These are phyloP conservation scores for Trichoderma polysporum DNA, from an alignment of 2,329 filamentous ascomycete species.

Conservation along the genomic window DNA sequence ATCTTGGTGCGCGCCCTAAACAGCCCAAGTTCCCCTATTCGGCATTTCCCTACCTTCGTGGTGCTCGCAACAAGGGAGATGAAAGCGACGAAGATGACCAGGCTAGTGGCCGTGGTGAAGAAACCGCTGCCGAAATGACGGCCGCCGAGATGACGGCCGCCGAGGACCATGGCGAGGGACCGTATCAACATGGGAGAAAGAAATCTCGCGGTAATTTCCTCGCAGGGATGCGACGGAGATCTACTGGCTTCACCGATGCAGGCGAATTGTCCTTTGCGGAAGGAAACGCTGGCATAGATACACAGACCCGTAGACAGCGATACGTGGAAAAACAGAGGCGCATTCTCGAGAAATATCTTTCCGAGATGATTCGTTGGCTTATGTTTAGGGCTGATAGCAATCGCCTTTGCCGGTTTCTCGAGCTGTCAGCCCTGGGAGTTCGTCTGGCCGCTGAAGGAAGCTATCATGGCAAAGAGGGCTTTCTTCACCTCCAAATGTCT, in stretches of 20 bases:
- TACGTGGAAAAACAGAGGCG: slow-evolving; percentile 82
- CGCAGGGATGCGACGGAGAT: slow-evolving; percentile 50
- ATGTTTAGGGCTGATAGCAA: slow-evolving; percentile 97
- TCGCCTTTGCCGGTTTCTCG: slow-evolving; percentile 90
- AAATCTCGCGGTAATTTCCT: slow-evolving; percentile 56
- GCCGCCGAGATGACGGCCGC: slow-evolving; percentile 57
- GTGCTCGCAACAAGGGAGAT: slow-evolving; percentile 75
- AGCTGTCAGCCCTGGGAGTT: slow-evolving; percentile 90
- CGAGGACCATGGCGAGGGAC: slow-evolving; percentile 57
- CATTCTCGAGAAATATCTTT: slow-evolving; percentile 84
- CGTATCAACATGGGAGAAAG: slow-evolving; percentile 39
- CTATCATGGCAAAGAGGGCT: slow-evolving; percentile 97
- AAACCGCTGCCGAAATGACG: slow-evolving; percentile 50
- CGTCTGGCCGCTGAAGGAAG: slow-evolving; percentile 92
- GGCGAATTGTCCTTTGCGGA: slow-evolving; percentile 45
- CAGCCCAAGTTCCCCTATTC: slow-evolving; percentile 88
- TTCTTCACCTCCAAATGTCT: slow-evolving; percentile 84
- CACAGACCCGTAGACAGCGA: slow-evolving; percentile 45
- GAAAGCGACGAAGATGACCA: slow-evolving; percentile 66
- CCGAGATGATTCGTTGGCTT: slow-evolving; percentile 91
- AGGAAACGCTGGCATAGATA: slow-evolving; percentile 53
- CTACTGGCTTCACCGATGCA: slow-evolving; percentile 49
- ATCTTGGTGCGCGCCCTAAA: slow-evolving; percentile 67
- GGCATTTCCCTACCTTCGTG: slow-evolving; percentile 85
- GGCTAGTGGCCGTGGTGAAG: slow-evolving; percentile 40